Percentiles rank a stretch among this genome's conserved stretches.
These are phyloP conservation scores for Crucihimalaya himalaica DNA, from an alignment of 345 rosid species.

Conservation along the genomic window DNA sequence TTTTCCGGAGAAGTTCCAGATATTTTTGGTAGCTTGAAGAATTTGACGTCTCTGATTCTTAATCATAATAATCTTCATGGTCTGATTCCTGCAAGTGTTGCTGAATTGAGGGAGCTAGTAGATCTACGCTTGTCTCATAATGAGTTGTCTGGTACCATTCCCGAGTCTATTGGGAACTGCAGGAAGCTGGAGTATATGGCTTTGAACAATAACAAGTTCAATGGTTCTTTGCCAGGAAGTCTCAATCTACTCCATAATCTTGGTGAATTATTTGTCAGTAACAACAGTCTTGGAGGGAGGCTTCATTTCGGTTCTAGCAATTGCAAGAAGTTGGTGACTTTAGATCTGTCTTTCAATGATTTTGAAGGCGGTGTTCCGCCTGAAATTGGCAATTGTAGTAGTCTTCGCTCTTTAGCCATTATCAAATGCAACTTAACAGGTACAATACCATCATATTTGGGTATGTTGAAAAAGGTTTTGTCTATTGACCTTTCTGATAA, in stretches of 20 bases:
- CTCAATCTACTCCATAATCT: conserved; percentile 61
- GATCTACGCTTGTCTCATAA: conserved; percentile 45
- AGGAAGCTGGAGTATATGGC: conserved; percentile 45
- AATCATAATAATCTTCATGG: conserved; percentile 55
- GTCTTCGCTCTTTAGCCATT: conserved; percentile 44
- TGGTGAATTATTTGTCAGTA: conserved; percentile 36
- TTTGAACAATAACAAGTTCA: conserved; percentile 52
- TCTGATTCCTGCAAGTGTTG: conserved; percentile 57
- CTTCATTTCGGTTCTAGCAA: conserved; percentile 51
- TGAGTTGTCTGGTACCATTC: conserved; percentile 57
- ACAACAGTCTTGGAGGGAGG: conserved; percentile 59
- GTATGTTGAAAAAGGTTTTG: conserved; percentile 46
- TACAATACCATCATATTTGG: conserved; percentile 65
- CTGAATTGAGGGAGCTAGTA: conserved; percentile 44
- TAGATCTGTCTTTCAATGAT: conserved; percentile 59
- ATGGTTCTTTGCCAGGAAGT: conserved; percentile 61
- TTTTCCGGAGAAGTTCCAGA: conserved; percentile 58
- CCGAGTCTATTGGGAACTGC: conserved; percentile 63
- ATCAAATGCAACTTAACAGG: conserved; percentile 55
- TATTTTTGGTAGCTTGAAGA: conserved; percentile 43
- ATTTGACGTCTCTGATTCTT: conserved; percentile 42
- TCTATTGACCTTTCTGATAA: conserved; percentile 57
- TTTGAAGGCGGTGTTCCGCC: conserved; percentile 60
- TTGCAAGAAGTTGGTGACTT: conserved; percentile 47
- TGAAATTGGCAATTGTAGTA: conserved; percentile 63